Percentiles rank a stretch among this genome's conserved stretches.
These are phyloP conservation scores for Plasmodium adleri DNA, from an alignment of 169 alveolate genomes.

Conservation along the genomic window DNA sequence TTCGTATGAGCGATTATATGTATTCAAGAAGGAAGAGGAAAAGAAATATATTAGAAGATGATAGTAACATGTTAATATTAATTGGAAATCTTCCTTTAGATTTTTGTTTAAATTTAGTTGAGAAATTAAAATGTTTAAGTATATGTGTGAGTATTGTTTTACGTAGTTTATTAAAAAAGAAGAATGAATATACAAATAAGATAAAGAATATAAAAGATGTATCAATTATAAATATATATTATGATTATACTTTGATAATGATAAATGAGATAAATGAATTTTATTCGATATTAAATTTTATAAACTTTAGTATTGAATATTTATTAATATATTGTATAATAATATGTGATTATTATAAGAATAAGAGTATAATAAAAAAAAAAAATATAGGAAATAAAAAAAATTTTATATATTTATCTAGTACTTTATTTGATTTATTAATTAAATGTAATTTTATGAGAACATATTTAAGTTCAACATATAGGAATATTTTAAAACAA, in stretches of 20 bases:
- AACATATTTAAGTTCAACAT: conserved; percentile 57
- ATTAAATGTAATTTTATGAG: conserved; percentile 63
- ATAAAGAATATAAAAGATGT: conserved; percentile 24
- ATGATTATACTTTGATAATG: conserved; percentile 25
- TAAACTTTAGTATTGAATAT: conserved; percentile 68
- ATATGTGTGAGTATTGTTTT: conserved; percentile 71
- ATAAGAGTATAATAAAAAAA: conserved; percentile 33
- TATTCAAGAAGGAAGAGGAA: conserved; percentile 4
- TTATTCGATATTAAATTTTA: conserved; percentile 44
- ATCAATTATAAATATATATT: conserved; percentile 27
- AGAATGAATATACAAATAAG: conserved; percentile 41
- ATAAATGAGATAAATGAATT: conserved; percentile 57
- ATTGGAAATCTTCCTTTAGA: conserved; percentile 62
- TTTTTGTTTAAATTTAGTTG: conserved; percentile 70
- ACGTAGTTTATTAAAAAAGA: conserved; percentile 30
- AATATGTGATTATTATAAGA: conserved; percentile 54
- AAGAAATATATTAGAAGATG: conserved; percentile 39
- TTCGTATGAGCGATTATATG: conserved; percentile 43
- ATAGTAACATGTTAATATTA: conserved; percentile 17
- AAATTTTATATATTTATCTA: conserved; percentile 40
- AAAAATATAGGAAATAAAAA: conserved; percentile 18
- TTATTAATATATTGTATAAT: conserved; percentile 55
- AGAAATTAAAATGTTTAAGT: conserved; percentile 64
- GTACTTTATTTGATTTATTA: conserved; percentile 49
- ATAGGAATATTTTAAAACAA: conserved; percentile 65